Percentiles rank a stretch among this genome's conserved stretches.
Conservation (phyloP, 73 alveolate species). For the Tetrahymena malaccensis region DNA sequence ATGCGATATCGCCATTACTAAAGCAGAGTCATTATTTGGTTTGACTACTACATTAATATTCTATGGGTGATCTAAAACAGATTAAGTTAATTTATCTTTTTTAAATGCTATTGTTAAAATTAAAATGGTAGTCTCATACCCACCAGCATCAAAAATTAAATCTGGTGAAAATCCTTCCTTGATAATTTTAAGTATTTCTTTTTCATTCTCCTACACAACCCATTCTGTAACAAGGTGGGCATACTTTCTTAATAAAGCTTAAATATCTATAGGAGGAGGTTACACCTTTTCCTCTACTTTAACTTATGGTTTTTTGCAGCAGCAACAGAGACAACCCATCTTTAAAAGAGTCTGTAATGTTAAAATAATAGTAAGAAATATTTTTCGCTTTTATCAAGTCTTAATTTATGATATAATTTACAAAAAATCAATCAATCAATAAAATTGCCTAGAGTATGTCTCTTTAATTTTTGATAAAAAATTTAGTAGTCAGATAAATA, state of each 20-base stretch:
- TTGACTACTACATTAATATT: not conserved
- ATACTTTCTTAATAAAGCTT: not conserved
- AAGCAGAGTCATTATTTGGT: not conserved
- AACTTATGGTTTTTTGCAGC: not conserved
- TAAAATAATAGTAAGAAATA: not conserved
- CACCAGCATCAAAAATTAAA: not conserved
- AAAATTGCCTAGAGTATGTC: not conserved
- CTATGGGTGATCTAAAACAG: not conserved
- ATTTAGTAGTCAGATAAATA: too few species aligned
- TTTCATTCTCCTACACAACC: not conserved
- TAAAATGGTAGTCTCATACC: not conserved
- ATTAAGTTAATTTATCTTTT: not conserved
- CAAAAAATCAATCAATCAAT: not conserved
- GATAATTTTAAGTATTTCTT: not conserved
- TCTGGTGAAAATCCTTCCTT: not conserved
- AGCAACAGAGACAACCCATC: not conserved
- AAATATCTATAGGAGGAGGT: not conserved
- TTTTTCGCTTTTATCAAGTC: not conserved
- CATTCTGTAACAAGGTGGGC: not conserved
- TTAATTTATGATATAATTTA: too few species aligned
- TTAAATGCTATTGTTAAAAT: not conserved
- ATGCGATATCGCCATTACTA: not conserved
- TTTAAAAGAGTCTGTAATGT: too few species aligned
- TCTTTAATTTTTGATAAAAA: too few species aligned
- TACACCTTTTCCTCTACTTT: not conserved